These are phyloP conservation scores for Lipomyces spencermartinsiae DNA, from an alignment of 805 yeast species.

Conservation along the genomic window DNA sequence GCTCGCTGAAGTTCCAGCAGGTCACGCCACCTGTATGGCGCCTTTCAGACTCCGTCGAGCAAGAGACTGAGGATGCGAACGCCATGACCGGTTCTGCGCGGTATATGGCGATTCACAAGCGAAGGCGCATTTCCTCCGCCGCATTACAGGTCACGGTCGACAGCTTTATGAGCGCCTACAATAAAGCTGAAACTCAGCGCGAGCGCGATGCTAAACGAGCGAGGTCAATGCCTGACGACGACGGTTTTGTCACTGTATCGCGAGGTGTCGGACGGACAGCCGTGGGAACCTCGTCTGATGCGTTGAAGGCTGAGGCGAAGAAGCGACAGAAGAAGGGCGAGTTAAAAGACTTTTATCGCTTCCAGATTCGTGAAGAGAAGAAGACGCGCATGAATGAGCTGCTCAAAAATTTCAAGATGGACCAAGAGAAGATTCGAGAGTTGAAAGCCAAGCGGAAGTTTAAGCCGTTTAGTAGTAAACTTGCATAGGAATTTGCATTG, in stretches of 20 bases:
- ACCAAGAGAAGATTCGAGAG: conserved; percentile 80
- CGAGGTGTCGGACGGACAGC: conserved; percentile 29
- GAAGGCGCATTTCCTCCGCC: conserved; percentile 52
- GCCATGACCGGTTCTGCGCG: conserved; percentile 46
- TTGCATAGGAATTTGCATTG: conserved; percentile 14
- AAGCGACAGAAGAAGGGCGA: conserved; percentile 62
- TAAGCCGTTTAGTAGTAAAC: conserved; percentile 62
- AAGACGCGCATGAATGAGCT: conserved; percentile 90
- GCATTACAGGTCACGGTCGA: conserved; percentile 63
- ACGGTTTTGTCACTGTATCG: conserved; percentile 41
- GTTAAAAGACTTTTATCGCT: conserved; percentile 90
- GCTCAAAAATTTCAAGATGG: conserved; percentile 81
- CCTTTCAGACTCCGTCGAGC: conserved; percentile 68
- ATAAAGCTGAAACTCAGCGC: conserved; percentile 60
- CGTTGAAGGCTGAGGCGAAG: conserved; percentile 52
- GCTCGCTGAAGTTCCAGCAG: conserved; percentile 52
- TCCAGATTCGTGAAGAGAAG: conserved; percentile 93
- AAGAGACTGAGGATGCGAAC: conserved; percentile 51
- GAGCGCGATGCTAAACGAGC: conserved; percentile 32
- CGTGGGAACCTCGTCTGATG: conserved; percentile 19
- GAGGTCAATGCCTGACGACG: conserved; percentile 39
- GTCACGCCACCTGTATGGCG: conserved; percentile 69
- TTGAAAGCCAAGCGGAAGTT: conserved; percentile 84
- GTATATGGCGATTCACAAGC: conserved; percentile 49
- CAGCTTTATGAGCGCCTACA: conserved; percentile 68